Base-by-base conservation (phyloP, 164 flowering plant genomes). In the Magnolia sinica region DNA sequence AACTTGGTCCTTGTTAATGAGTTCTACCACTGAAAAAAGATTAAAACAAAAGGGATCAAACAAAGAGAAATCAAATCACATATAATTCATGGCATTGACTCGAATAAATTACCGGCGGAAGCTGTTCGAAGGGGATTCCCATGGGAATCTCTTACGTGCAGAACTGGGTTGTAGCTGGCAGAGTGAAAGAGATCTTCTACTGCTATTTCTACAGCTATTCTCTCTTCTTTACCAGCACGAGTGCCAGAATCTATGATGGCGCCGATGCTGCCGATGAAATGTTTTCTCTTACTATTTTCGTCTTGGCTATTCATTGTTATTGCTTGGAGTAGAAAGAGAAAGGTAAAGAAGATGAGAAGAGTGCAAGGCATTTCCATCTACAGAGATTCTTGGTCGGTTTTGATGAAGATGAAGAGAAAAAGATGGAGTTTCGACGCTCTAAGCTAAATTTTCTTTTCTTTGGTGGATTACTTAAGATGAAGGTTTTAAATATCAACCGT, bases 191-290 rank as follows among this genome's bases (percentile, higher is more conserved):
- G 78, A 61, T 73, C 70, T 59, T 64, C 24, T 37, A 67, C 79
- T 22, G 86, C 89, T 3, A 85, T 79, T 68, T 84, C 83, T 78
- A 87, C 69, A 31, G 86, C 85, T 3, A 67, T 76, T 81, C 67
- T 77, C 31, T 75, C 72, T 81, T 87, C 89, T 77, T 77, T 82
- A 18, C 89, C 89, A 3, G 70, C 71, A 8, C 83, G 80, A 27
- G 87, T 76, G 58, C 72, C 55, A 1, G 20, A 59, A 37, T 87
- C 81, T 7, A 85, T 14, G 59, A 85, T 76, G 50, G 80, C 87
- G 8, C 84, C 85, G 4, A 85, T 76, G 65, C 70, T 79, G 11
- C 68, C 8, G 45, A 24, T 66, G 31, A 66, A 13, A 8, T 66
- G 37, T 3, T 22, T 16, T 55, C 16, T 19, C 18, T 11, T 55